Evolutionary conservation across 306 rosid species (phyloP), one percentile per base, ranked within the genome.

Genomic region (Prunus armeniaca): DNA sequence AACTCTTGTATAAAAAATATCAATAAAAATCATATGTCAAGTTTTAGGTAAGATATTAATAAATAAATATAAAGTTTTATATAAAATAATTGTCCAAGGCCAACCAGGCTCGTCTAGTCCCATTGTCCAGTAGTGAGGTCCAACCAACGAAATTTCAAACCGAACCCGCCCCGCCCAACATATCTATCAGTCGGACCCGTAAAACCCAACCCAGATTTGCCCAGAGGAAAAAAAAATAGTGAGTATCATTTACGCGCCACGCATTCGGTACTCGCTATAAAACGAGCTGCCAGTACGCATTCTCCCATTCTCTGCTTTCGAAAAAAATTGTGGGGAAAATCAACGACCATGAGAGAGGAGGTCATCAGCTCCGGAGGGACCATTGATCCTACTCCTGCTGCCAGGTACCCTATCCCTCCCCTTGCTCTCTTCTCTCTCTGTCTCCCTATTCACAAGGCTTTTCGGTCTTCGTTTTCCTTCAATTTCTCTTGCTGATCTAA

Each of bases 331-430:
- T 22, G 51, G 46, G 25, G 24, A 19, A 56, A 58, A 52, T 45
- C 17, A 74, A 15, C 10, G 0, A 76, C 55, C 47, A 90, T 92
- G 99, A 89, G 97, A 78, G 99, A 95, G 76, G 99, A 95, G 84
- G 99, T 92, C 19, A 95, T 92, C 82, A 92, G 97, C 90, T 92
- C 97, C 25, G 97, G 92, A 34, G 99, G 96, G 63, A 88, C 87
- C 70, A 61, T 89, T 76, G 97, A 92, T 85, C 97, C 91, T 58
- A 86, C 97, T 60, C 96, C 97, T 71, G 95, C 98, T 61, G 99
- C 96, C 69, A 95, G 97, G 99, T 91, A 80, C 60, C 1, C 71
- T 34, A 25, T 14, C 2, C 22, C 6, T 58, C 72, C 57, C 74
- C 18, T 49, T 65, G 56, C 28, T 72, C 52, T n/a, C 49, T 38